Evolutionary conservation across 192 early-diverging fungal genomes (phyloP).

Genomic region (Backusella macrospora): DNA sequence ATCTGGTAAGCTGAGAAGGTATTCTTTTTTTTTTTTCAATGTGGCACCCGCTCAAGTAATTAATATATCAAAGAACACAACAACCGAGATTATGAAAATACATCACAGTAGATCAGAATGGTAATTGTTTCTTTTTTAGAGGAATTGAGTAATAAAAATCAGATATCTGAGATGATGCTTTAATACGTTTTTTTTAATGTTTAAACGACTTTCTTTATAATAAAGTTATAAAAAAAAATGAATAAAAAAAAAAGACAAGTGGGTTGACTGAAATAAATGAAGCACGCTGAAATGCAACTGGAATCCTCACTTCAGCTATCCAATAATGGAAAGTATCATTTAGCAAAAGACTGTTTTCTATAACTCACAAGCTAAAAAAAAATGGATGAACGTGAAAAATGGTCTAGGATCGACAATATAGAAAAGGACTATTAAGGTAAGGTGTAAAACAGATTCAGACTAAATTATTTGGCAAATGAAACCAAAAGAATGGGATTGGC

Average conservation of each 20-base stretch:
- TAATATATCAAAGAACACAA: background rate
- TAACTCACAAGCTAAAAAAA: conserved; percentile 3
- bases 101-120: background rate
- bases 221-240: too few relatives aligned
- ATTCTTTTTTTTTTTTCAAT: too few relatives aligned
- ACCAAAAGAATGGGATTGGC: conserved; percentile 20
- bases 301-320: background rate
- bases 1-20: background rate
- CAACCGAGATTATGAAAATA: background rate
- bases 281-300: too few relatives aligned
- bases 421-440: background rate
- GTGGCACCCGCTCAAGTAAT: conserved; percentile 1
- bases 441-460: background rate
- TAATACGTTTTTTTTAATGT: background rate
- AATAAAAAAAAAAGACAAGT: too few relatives aligned
- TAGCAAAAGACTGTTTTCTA: conserved; percentile 8
- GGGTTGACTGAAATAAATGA: too few relatives aligned
- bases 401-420: conserved; percentile 12
- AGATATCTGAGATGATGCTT: background rate
- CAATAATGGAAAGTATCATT: conserved; percentile 14
- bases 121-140: background rate
- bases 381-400: conserved; percentile 2
- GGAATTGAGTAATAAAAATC: background rate
- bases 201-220: background rate
- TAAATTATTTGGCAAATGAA: conserved; percentile 20